Evolutionary conservation across 495 filamentous ascomycete genomes (phyloP).

Genomic region (Aspergillus ostianus): DNA sequence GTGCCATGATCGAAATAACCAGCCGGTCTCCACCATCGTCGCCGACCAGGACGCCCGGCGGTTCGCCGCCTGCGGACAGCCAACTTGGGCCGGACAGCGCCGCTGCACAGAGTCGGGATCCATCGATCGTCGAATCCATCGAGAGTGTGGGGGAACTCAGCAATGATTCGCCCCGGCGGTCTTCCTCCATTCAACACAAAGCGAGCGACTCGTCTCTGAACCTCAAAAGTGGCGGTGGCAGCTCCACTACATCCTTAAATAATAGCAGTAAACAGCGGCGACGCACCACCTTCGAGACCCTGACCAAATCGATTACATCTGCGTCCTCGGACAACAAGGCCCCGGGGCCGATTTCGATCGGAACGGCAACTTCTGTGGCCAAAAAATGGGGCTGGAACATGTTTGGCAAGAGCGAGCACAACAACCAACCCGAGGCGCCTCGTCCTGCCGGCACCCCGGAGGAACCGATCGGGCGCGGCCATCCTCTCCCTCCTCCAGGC

Average conservation of each 20-base stretch:
- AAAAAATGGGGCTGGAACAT: conserved; percentile 83
- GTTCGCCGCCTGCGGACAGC: conserved; percentile 48
- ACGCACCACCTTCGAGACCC: conserved; percentile 42
- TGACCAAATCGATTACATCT: conserved; percentile 35
- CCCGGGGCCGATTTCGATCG: conserved; percentile 54
- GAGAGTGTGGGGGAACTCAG: conserved; percentile 23
- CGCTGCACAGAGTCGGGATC: conserved; percentile 26
- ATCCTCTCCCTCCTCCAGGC: conserved; percentile 49
- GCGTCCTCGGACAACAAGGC: conserved; percentile 29
- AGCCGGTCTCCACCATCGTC: conserved; percentile 58
- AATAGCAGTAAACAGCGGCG: conserved; percentile 35
- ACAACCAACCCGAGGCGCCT: conserved; percentile 28
- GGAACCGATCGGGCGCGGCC: conserved; percentile 70
- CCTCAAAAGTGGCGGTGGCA: conserved; percentile 28
- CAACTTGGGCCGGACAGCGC: conserved; percentile 26
- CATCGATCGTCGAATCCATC: conserved; percentile 35
- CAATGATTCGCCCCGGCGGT: conserved; percentile 19
- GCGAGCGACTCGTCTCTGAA: conserved; percentile 26
- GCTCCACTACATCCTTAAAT: conserved; percentile 30
- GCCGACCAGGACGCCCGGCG: conserved; percentile 49
- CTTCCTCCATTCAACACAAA: conserved; percentile 27
- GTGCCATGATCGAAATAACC: conserved; percentile 64
- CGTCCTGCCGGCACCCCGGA: conserved; percentile 54
- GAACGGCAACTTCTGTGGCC: conserved; percentile 71
- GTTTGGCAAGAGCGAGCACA: conserved; percentile 55